Conservation (phyloP, 139 green algal species). For the Zygnema circumcarinatum region DNA sequence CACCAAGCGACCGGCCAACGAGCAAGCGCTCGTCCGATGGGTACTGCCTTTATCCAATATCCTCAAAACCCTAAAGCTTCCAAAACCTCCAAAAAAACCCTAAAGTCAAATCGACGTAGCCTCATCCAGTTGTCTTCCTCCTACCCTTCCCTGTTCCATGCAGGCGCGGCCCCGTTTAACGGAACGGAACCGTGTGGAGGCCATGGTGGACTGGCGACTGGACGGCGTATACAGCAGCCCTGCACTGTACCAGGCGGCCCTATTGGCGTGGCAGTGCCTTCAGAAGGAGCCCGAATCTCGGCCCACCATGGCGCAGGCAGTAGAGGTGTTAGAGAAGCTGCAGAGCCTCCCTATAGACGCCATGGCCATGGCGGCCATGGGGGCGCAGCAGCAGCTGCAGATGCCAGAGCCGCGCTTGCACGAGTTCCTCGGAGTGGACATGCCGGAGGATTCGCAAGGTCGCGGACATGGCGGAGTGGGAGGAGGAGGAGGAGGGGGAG, state of each 20-base stretch:
- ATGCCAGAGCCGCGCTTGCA: background rate
- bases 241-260: slow-evolving; percentile 34
- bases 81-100: too few relatives aligned
- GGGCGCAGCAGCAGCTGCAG: background rate
- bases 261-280: slow-evolving; percentile 43
- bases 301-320: slow-evolving; percentile 27
- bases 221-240: background rate
- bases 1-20: slow-evolving; percentile 17
- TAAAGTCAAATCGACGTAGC: too few relatives aligned
- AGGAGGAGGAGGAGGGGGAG: background rate
- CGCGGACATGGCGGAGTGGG: background rate
- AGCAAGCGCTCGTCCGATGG: slow-evolving; percentile 43
- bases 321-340: slow-evolving; percentile 11
- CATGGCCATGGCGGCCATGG: too few relatives aligned
- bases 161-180: slow-evolving; percentile 23
- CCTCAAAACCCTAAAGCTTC: too few relatives aligned
- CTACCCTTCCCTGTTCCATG: background rate
- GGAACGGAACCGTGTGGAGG: slow-evolving; percentile 34
- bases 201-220: slow-evolving; percentile 35
- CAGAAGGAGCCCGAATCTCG: slow-evolving; percentile 22
- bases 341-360: slow-evolving; percentile 30
- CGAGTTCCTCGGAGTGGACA: background rate
- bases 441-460: background rate
- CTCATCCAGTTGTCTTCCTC: too few relatives aligned
- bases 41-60: too few relatives aligned